A percentile compares a stretch with the other conserved stretches of the same genome.
Evolutionary conservation across 2,329 filamentous ascomycete species (phyloP).

Genomic region (Zasmidium cellare): DNA sequence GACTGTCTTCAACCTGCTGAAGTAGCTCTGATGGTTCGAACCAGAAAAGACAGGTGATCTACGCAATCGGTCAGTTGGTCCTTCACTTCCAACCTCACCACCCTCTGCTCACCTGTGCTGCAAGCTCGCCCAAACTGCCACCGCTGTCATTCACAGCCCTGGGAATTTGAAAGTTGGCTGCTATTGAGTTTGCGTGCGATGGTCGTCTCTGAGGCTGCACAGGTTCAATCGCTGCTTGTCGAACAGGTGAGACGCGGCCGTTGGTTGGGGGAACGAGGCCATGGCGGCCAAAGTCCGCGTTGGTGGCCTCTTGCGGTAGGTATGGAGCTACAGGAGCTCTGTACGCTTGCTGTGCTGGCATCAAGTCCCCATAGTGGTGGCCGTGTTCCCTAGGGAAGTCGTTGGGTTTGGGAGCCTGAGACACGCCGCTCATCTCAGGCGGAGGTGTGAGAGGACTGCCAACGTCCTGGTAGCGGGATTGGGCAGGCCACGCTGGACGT

Average conservation of each 20-base stretch:
- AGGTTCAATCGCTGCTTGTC: conserved; percentile 14
- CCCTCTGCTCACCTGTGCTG: conserved; percentile 66
- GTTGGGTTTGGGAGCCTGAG: conserved; percentile 21
- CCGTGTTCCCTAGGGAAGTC: conserved; percentile 30
- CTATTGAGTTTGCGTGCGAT: conserved; percentile 41
- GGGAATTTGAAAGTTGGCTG: conserved; percentile 66
- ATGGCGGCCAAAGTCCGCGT: conserved; percentile 11
- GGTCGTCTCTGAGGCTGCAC: conserved; percentile 15
- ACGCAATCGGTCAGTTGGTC: conserved; percentile 1
- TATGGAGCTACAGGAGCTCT: conserved; percentile 24
- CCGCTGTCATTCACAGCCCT: conserved; percentile 72
- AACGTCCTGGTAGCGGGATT: conserved; percentile 19
- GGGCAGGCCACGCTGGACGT: conserved; percentile 19
- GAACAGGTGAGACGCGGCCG: conserved; percentile 23
- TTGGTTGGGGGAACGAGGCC: conserved; percentile 11
- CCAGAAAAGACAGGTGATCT: conserved; percentile 98
- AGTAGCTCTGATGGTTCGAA: conserved; percentile 86
- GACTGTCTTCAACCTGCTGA: conserved; percentile 65
- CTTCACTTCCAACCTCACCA: background rate
- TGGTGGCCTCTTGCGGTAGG: conserved; percentile 16
- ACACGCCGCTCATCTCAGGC: conserved; percentile 36
- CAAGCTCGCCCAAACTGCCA: conserved; percentile 78
- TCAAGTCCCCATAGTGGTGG: conserved; percentile 25
- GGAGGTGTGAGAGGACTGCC: conserved; percentile 35
- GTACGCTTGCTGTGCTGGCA: conserved; percentile 20